These are phyloP conservation scores for Ophiocordyceps camponoti-saundersi DNA, from an alignment of 2,329 filamentous ascomycete genomes.

Conservation along the genomic window DNA sequence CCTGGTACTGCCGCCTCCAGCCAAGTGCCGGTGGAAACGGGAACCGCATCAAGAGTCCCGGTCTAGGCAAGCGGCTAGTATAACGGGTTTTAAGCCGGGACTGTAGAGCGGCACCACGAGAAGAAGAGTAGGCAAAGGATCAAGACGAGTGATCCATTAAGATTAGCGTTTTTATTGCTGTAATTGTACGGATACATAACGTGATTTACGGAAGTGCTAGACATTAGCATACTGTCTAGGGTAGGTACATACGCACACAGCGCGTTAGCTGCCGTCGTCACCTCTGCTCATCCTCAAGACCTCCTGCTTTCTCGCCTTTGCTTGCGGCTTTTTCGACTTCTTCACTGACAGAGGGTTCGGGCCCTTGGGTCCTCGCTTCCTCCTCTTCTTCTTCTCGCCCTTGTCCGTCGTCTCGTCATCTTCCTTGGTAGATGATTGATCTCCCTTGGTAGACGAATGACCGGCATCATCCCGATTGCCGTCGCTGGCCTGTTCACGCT, in stretches of 20 bases:
- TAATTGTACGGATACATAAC: too few species aligned
- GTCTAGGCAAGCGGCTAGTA: neutral
- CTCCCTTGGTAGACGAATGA: conserved; percentile 17
- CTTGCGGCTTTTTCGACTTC: conserved; percentile 42
- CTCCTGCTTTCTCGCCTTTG: conserved; percentile 5
- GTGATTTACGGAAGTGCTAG: too few species aligned
- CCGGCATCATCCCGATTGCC: conserved; percentile 21
- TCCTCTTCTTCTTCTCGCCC: conserved; percentile 34
- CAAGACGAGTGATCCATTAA: too few species aligned
- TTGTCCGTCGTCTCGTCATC: conserved; percentile 20
- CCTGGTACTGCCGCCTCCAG: neutral
- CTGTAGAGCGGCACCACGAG: too few species aligned
- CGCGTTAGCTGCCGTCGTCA: neutral
- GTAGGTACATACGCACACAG: neutral
- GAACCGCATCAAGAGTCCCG: neutral
- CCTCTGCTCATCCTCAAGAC: neutral
- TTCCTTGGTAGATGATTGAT: conserved; percentile 18
- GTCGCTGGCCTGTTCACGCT: conserved; percentile 22
- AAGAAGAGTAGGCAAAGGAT: too few species aligned
- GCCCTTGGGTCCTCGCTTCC: conserved; percentile 43
- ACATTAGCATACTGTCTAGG: too few species aligned
- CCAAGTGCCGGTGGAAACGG: neutral
- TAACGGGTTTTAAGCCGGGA: too few species aligned
- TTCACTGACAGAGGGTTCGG: conserved; percentile 57
- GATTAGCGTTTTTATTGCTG: too few species aligned